A percentile compares a stretch with the other conserved stretches of the same genome.
Evolutionary conservation across 2,329 filamentous ascomycete genomes (phyloP).

Genomic region (Lachnellula occidentalis): DNA sequence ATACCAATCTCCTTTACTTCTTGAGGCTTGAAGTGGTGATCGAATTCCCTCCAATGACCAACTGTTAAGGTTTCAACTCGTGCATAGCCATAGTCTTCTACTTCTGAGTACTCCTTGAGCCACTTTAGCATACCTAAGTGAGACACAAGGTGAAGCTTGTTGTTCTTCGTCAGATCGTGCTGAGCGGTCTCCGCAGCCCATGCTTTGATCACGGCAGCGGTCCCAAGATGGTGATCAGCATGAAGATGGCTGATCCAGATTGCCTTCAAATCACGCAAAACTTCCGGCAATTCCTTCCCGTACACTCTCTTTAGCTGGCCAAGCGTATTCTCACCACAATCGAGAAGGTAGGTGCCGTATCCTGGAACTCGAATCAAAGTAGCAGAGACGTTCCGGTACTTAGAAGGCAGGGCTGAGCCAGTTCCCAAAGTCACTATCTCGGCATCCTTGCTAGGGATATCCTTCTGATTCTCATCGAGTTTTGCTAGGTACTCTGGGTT

Average conservation of each 20-base stretch:
- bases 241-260: constrained; percentile 96
- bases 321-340: constrained; percentile 87
- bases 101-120: constrained; percentile 70
- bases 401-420: constrained; percentile 82
- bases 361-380: constrained; percentile 81
- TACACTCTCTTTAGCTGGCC: constrained; percentile 79
- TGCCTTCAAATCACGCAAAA: constrained; percentile 71
- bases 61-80: constrained; percentile 29
- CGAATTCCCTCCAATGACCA: constrained; percentile 10
- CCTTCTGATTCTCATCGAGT: constrained; percentile 50
- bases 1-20: constrained; percentile 54
- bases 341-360: constrained; percentile 82
- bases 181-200: constrained; percentile 57
- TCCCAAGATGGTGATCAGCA: constrained; percentile 92
- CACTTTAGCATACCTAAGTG: constrained; percentile 67
- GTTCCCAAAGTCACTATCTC: constrained; percentile 88
- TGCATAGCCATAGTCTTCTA: constrained; percentile 73
- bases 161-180: constrained; percentile 34
- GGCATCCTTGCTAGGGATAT: constrained; percentile 67
- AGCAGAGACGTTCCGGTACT: constrained; percentile 90
- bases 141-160: constrained; percentile 61
- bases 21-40: constrained; percentile 33
- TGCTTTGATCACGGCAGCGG: constrained; percentile 70
- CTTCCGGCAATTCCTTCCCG: constrained; percentile 57
- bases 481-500: constrained; percentile 42